These are phyloP conservation scores for Xerocomellus amylosporus DNA, from an alignment of 768 basidiomycete genomes.

Conservation along the genomic window DNA sequence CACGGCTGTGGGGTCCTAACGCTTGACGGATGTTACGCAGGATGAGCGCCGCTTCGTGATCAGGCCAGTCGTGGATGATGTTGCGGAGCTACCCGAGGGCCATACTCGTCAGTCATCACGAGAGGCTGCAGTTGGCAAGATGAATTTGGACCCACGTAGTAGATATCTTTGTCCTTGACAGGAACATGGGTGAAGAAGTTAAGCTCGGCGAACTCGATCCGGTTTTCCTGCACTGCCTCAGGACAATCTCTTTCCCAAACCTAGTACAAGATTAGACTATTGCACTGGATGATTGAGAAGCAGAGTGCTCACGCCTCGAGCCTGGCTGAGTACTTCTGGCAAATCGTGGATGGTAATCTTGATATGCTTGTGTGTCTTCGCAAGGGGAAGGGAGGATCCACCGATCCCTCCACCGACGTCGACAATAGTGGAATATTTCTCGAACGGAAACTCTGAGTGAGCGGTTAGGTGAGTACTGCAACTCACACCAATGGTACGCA, in stretches of 20 bases:
- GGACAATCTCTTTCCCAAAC: conserved; percentile 25
- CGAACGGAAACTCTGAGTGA: conserved; percentile 33
- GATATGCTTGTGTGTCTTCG: conserved; percentile 28
- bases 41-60: conserved; percentile 26
- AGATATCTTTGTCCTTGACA: conserved; percentile 26
- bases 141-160: conserved; percentile 28
- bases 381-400: conserved; percentile 29
- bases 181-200: conserved; percentile 33
- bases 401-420: conserved; percentile 38
- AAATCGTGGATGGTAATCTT: conserved; percentile 34
- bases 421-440: conserved; percentile 27
- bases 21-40: conserved; percentile 30
- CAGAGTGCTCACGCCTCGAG: conserved; percentile 13
- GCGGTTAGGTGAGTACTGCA: not conserved
- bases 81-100: conserved; percentile 16
- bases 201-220: conserved; percentile 29
- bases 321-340: conserved; percentile 21
- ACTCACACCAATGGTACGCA: not conserved
- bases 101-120: not conserved
- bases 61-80: conserved; percentile 35
- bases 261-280: conserved; percentile 10
- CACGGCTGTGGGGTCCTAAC: conserved; percentile 28
- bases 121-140: not conserved
- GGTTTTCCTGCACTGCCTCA: conserved; percentile 21
- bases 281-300: no score